These are phyloP conservation scores for Anthracocystis walkeri DNA, from an alignment of 1,284 basidiomycete genomes.

Conservation along the genomic window DNA sequence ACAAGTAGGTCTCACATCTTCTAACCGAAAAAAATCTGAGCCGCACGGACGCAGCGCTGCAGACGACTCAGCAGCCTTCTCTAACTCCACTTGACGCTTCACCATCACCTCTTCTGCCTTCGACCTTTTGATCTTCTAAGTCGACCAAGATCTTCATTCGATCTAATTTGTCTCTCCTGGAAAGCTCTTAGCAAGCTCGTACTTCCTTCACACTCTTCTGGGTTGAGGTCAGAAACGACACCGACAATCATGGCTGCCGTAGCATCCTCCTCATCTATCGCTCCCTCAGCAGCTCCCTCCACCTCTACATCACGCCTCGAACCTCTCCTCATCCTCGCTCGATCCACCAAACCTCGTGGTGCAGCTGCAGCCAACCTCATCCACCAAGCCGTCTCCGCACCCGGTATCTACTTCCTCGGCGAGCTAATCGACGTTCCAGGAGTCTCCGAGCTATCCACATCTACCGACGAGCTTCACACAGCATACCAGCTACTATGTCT, in stretches of 20 bases:
- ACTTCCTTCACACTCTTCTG: neutral
- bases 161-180: neutral
- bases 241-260: conserved; percentile 30
- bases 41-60: conserved; percentile 10
- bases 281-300: conserved; percentile 10
- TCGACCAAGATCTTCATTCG: neutral
- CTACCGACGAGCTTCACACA: conserved; percentile 18
- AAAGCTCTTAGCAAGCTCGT: neutral
- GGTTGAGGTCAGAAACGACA: neutral
- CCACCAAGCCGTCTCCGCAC: conserved; percentile 84
- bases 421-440: conserved; percentile 85
- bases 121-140: neutral
- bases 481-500: conserved; percentile 76
- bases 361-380: conserved; percentile 89
- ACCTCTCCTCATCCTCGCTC: conserved; percentile 83
- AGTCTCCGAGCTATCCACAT: conserved; percentile 76
- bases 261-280: conserved; percentile 16
- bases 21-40: neutral
- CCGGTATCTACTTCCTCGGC: conserved; percentile 88
- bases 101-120: neutral
- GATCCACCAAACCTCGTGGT: conserved; percentile 83
- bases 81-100: conserved; percentile 13
- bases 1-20: neutral
- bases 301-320: conserved; percentile 72
- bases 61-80: conserved; percentile 11